A percentile compares a stretch with the other conserved stretches of the same genome.
These are phyloP conservation scores for Plasmodium yoelii DNA, from an alignment of 169 alveolate genomes.

Conservation along the genomic window DNA sequence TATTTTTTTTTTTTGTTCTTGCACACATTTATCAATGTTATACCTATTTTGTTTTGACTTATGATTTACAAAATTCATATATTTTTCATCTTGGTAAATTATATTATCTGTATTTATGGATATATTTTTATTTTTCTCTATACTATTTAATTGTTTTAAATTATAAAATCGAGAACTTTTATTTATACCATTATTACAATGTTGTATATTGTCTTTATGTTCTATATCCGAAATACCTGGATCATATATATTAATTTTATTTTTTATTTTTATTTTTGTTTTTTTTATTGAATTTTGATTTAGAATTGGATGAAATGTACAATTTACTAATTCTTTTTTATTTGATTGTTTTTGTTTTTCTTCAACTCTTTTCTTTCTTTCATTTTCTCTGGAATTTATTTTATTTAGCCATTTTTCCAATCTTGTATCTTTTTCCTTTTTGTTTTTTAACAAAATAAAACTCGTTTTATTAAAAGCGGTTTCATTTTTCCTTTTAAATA, in stretches of 20 bases:
- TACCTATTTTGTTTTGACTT: too few species aligned
- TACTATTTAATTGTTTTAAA: neutral
- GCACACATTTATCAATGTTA: too few species aligned
- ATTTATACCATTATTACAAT: neutral
- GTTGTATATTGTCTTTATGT: too few species aligned
- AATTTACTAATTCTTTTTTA: constrained; percentile 31
- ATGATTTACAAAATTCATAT: neutral
- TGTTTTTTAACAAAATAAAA: constrained; percentile 52
- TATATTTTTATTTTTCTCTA: neutral
- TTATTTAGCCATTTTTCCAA: constrained; percentile 51
- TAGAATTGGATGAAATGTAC: constrained; percentile 67
- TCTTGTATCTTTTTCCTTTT: constrained; percentile 35
- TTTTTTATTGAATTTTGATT: constrained; percentile 3
- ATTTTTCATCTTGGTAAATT: neutral
- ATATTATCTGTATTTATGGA: neutral
- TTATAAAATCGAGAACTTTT: neutral
- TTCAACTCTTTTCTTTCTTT: constrained; percentile 51
- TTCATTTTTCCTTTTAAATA: neutral
- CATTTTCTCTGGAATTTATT: constrained; percentile 69
- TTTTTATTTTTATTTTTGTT: constrained; percentile 6
- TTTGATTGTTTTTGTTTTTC: constrained; percentile 52
- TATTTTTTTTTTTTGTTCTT: too few species aligned
- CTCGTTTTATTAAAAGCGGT: constrained; percentile 16
- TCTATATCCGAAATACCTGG: neutral
- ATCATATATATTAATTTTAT: neutral